phyloP scores from a whole-genome alignment of 2,329 filamentous ascomycete species.

The Fonsecaea erecta region DNA sequence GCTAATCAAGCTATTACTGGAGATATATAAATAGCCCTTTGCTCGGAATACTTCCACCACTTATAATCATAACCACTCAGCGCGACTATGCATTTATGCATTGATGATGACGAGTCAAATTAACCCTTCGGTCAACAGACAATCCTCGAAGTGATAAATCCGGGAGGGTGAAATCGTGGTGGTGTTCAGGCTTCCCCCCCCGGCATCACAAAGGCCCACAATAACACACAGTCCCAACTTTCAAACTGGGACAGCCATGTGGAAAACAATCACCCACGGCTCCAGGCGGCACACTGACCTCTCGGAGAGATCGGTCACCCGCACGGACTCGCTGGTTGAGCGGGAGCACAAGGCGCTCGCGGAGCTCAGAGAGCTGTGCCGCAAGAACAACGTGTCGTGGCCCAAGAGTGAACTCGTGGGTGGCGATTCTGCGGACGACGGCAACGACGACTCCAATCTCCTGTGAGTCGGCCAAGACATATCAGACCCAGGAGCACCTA shows the following conservation, averaged over 20 bases:
- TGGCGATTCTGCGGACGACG: background rate
- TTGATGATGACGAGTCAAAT: too few species aligned
- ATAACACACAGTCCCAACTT: too few species aligned
- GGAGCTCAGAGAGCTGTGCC: conserved; percentile 18
- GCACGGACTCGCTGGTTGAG: conserved; percentile 11
- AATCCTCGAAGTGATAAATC: too few species aligned
- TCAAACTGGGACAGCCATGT: background rate
- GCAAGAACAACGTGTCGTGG: conserved; percentile 17
- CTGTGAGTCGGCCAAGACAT: background rate
- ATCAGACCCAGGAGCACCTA: background rate
- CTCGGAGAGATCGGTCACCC: background rate
- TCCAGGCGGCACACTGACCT: background rate
- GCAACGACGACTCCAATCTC: conserved; percentile 17
- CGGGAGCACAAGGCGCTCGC: conserved; percentile 13
- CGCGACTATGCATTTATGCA: too few species aligned
- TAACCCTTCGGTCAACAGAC: too few species aligned
- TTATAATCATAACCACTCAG: too few species aligned
- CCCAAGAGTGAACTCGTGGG: conserved; percentile 11
- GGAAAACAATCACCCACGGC: background rate
- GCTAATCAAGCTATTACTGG: too few species aligned
- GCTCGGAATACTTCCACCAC: too few species aligned
- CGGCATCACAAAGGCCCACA: too few species aligned
- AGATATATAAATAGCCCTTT: too few species aligned
- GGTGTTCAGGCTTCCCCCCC: too few species aligned
- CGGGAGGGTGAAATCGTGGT: too few species aligned